Percentiles rank a stretch among this genome's conserved stretches.
phyloP scores from a whole-genome alignment of 2,329 filamentous ascomycete genomes.

The Exophiala sp. region DNA sequence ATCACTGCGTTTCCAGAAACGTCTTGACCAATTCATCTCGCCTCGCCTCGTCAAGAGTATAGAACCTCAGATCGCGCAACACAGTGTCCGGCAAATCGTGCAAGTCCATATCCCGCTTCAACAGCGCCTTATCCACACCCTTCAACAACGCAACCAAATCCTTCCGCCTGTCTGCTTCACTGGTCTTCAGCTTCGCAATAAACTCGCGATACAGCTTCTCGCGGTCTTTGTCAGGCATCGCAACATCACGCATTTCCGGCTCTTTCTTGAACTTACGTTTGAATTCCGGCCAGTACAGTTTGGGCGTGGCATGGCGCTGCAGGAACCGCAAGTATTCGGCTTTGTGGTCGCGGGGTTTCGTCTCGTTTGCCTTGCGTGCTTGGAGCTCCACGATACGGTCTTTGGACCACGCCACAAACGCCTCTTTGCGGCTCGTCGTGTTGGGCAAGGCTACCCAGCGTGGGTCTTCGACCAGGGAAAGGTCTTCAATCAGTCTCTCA shows the following conservation, averaged over 20 bases:
- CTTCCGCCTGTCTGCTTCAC: conserved; percentile 42
- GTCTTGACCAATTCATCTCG: conserved; percentile 25
- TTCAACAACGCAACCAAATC: conserved; percentile 43
- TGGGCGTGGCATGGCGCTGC: conserved; percentile 74
- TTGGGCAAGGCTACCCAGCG: conserved; percentile 78
- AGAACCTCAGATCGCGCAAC: conserved; percentile 23
- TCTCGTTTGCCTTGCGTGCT: conserved; percentile 55
- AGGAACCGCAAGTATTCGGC: conserved; percentile 79
- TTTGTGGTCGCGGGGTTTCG: conserved; percentile 55
- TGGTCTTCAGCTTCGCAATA: conserved; percentile 42
- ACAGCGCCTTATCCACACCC: conserved; percentile 3
- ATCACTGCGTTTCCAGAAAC: conserved; percentile 17
- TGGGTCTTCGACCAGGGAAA: conserved; percentile 72
- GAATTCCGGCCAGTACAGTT: conserved; percentile 97
- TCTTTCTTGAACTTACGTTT: conserved; percentile 84
- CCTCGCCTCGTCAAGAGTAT: conserved; percentile 18
- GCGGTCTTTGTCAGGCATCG: conserved; percentile 44
- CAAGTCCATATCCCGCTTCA: conserved; percentile 1
- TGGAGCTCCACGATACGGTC: conserved; percentile 68
- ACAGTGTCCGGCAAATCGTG: conserved; percentile 14
- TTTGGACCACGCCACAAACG: conserved; percentile 76
- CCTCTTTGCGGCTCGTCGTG: conserved; percentile 73
- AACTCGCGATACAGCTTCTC: conserved; percentile 47
- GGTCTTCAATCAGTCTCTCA: conserved; percentile 82
- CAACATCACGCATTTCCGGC: conserved; percentile 56